Conservation (phyloP, 352 stramenopile genomes). For the Halophytophthora batemanensis region DNA sequence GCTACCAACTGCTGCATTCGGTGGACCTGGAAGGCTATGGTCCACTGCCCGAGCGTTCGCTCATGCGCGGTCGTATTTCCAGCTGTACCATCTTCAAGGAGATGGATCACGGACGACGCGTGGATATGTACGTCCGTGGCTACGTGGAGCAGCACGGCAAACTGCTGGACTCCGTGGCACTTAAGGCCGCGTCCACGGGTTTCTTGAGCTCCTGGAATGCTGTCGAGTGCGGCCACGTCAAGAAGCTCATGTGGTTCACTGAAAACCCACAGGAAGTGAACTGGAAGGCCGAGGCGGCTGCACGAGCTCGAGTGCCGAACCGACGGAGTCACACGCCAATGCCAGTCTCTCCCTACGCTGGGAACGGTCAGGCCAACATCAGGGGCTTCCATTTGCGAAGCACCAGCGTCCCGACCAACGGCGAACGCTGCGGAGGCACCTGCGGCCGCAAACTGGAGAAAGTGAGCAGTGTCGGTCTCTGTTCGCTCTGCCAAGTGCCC, state of each 20-base stretch:
- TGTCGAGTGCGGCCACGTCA: slow-evolving; percentile 38
- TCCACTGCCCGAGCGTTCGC: slow-evolving; percentile 13
- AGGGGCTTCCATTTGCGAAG: slow-evolving; percentile 19
- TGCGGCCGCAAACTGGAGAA: slow-evolving; percentile 32
- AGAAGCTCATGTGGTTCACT: slow-evolving; percentile 46
- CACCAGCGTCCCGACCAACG: slow-evolving; percentile 8
- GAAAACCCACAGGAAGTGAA: slow-evolving; percentile 26
- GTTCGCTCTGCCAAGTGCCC: slow-evolving; percentile 27
- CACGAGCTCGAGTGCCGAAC: slow-evolving; percentile 6
- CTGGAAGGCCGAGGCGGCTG: slow-evolving; percentile 20
- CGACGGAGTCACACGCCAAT: not conserved
- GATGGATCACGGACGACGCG: slow-evolving; percentile 12
- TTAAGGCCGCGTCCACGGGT: slow-evolving; percentile 37
- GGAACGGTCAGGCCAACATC: slow-evolving; percentile 8
- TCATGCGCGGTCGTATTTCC: slow-evolving; percentile 38
- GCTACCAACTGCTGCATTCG: slow-evolving; percentile 42
- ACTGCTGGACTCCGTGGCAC: slow-evolving; percentile 32
- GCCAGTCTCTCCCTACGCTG: slow-evolving; percentile 6
- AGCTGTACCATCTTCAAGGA: slow-evolving; percentile 41
- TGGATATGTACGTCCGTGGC: slow-evolving; percentile 40
- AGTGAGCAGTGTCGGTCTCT: slow-evolving; percentile 28
- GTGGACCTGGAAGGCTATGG: slow-evolving; percentile 34
- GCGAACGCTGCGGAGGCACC: slow-evolving; percentile 22
- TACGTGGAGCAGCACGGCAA: slow-evolving; percentile 41
- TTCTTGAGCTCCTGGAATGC: slow-evolving; percentile 49